Evolutionary conservation across 2,329 filamentous ascomycete species (phyloP).

Genomic region (Aspergillus costaricaensis): DNA sequence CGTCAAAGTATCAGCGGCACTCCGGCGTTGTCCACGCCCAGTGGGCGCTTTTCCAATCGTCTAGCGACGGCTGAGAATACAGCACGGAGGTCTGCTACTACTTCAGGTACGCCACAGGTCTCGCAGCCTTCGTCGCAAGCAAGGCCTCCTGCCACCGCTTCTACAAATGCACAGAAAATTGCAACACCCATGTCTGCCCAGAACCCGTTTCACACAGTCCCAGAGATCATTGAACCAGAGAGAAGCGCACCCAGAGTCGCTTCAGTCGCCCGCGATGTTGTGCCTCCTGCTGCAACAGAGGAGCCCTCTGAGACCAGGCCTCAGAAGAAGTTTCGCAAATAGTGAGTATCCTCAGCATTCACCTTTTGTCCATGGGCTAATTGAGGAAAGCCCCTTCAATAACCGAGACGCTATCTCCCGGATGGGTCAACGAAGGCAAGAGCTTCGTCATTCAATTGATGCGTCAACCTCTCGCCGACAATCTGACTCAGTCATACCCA

Average conservation of each 20-base stretch:
- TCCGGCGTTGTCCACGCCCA: slow-evolving; percentile 1
- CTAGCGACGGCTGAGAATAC: not conserved
- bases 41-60: not conserved
- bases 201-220: not conserved
- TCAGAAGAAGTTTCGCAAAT: slow-evolving; percentile 20
- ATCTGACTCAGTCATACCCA: slow-evolving; percentile 13
- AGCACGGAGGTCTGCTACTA: not conserved
- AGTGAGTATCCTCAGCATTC: slow-evolving; percentile 11
- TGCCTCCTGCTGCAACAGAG: not conserved
- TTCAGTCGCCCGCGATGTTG: not conserved
- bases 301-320: not conserved
- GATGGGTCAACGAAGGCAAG: slow-evolving; percentile 16
- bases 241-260: not conserved
- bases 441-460: not conserved
- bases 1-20: slow-evolving; percentile 26
- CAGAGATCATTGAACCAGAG: not conserved
- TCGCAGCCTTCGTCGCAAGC: not conserved
- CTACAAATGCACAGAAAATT: not conserved
- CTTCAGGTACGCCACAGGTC: not conserved
- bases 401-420: slow-evolving; percentile 16
- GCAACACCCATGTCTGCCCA: not conserved
- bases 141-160: not conserved
- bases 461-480: slow-evolving; percentile 10
- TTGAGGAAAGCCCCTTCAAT: slow-evolving; percentile 15
- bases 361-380: not conserved